Evolutionary conservation across 2,329 filamentous ascomycete species (phyloP).

Genomic region (Fusarium succisae): DNA sequence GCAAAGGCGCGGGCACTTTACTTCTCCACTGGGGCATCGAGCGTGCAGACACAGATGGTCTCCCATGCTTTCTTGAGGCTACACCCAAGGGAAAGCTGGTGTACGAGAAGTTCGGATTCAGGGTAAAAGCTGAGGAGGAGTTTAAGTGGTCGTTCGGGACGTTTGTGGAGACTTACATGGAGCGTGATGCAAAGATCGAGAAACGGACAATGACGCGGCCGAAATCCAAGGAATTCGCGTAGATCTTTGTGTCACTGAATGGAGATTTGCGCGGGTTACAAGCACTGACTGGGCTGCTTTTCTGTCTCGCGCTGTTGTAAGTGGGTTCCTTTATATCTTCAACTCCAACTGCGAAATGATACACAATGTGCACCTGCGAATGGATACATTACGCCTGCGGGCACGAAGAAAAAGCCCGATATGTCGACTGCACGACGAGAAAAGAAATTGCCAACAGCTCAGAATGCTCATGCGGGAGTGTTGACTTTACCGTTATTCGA

Average conservation of each 20-base stretch:
- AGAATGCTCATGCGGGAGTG: constrained; percentile 23
- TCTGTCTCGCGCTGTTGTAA: background rate
- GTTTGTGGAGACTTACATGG: constrained; percentile 50
- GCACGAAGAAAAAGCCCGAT: constrained; percentile 33
- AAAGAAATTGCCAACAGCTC: constrained; percentile 25
- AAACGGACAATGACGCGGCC: constrained; percentile 15
- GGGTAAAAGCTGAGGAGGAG: constrained; percentile 47
- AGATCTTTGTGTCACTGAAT: constrained; percentile 24
- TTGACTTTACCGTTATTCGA: constrained; percentile 22
- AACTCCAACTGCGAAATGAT: constrained; percentile 12
- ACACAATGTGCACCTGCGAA: constrained; percentile 36
- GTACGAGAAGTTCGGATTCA: constrained; percentile 61
- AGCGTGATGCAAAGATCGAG: constrained; percentile 37
- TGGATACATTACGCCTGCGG: constrained; percentile 25
- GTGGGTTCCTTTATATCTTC: background rate
- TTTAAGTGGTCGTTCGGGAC: constrained; percentile 47
- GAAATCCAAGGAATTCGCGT: constrained; percentile 10
- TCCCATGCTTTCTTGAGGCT: constrained; percentile 60
- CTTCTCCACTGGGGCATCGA: constrained; percentile 59
- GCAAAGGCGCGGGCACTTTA: constrained; percentile 55
- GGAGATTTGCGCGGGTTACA: background rate
- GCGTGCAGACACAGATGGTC: constrained; percentile 54
- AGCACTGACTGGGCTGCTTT: background rate
- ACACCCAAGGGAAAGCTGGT: constrained; percentile 57
- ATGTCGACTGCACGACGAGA: constrained; percentile 29